Evolutionary conservation across 192 early-diverging fungal species (phyloP), one percentile per base, ranked within the genome.

Genomic region (Geranomyces michiganensis): DNA sequence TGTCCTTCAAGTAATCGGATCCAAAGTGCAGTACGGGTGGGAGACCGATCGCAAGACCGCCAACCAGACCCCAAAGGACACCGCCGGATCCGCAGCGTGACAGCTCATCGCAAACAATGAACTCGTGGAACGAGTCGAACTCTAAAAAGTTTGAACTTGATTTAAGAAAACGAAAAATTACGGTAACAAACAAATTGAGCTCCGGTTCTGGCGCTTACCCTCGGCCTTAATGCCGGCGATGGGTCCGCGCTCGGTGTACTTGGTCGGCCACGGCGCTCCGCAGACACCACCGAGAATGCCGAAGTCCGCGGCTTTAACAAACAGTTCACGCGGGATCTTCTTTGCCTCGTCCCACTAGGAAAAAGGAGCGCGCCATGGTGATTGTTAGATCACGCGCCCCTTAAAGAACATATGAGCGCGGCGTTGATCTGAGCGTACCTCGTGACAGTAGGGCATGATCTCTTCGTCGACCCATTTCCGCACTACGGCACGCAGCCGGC

Each of bases 301-400:
- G 47, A 85, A 87, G 56, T 91, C 72, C 6, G 72, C 92, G 24
- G 88, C 87, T 79, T 93, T 94, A 62, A 82, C 79, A 74, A 90
- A 94, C 26, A 94, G 48, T 32, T 43, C 78, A 44, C 83, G 87
- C 14, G 92, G 92, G 24, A 93, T 84, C 48, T 86, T 68, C 73
- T 92, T 94, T 43, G 87, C 87, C 77, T 93, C 92, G 72, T 94
- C 92, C 92, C 89, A 93, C 75, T 91, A 92, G 3, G 17, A 53
- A 41, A 41, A 3, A n/a, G n/a, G n/a, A n/a, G n/a, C n/a, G n/a
- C n/a, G n/a, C n/a, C n/a, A n/a, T n/a, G n/a, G n/a, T n/a, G n/a
- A n/a, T n/a, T n/a, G n/a, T n/a, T n/a, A n/a, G n/a, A n/a, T n/a
- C n/a, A n/a, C n/a, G n/a, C n/a, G n/a, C n/a, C n/a, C n/a, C n/a